phyloP scores from a whole-genome alignment of 352 stramenopile genomes.

The Phytophthora vignae region DNA sequence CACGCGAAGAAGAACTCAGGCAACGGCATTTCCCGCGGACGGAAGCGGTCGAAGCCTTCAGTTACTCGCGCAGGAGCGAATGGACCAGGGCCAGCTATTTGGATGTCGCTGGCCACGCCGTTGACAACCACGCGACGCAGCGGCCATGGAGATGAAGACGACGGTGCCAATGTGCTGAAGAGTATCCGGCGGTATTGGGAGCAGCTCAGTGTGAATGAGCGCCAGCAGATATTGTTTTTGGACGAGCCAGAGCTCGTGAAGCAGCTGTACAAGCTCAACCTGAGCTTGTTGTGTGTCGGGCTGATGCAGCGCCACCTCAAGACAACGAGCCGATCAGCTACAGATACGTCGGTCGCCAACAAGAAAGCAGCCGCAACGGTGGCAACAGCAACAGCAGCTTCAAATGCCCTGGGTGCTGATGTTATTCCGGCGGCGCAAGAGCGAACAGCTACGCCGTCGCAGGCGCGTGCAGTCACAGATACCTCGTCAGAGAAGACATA shows the following conservation, averaged over 20 bases:
- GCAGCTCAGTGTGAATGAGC: slow-evolving; percentile 62
- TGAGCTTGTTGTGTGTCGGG: slow-evolving; percentile 84
- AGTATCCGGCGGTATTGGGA: slow-evolving; percentile 76
- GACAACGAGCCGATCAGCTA: slow-evolving; percentile 35
- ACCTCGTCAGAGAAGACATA: slow-evolving; percentile 71
- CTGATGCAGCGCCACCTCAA: slow-evolving; percentile 88
- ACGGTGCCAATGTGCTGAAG: slow-evolving; percentile 24
- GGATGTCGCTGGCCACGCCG: slow-evolving; percentile 36
- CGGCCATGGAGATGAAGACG: slow-evolving; percentile 15
- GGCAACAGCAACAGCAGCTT: background rate
- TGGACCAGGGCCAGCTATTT: slow-evolving; percentile 19
- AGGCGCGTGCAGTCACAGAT: slow-evolving; percentile 25
- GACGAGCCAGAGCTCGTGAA: slow-evolving; percentile 86
- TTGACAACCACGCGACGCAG: slow-evolving; percentile 18
- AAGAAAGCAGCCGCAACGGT: slow-evolving; percentile 6
- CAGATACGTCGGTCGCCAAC: slow-evolving; percentile 1
- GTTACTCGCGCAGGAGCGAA: slow-evolving; percentile 13
- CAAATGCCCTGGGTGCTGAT: slow-evolving; percentile 1
- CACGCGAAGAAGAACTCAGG: background rate
- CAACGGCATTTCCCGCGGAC: slow-evolving; percentile 13
- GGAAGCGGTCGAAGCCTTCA: slow-evolving; percentile 57
- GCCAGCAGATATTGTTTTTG: slow-evolving; percentile 82
- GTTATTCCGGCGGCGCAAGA: slow-evolving; percentile 3
- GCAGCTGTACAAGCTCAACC: slow-evolving; percentile 89
- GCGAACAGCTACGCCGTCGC: slow-evolving; percentile 10